Evolutionary conservation across 495 filamentous ascomycete genomes (phyloP), one percentile per base, ranked within the genome.

Genomic region (Penicillium argentinense): DNA sequence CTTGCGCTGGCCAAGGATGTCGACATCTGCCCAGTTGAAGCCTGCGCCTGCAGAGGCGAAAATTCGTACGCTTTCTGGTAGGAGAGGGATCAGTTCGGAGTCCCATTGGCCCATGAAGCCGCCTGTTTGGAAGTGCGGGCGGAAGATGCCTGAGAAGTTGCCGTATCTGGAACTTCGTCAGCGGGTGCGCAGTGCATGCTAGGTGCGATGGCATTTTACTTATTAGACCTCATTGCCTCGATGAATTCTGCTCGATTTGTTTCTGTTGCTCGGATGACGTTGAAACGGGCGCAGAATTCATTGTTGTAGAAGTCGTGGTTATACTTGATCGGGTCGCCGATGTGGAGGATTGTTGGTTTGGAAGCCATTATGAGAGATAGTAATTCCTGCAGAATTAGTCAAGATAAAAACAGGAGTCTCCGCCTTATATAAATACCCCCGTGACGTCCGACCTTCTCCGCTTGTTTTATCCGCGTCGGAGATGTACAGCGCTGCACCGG

Each of bases 1-100:
- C 28, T 78, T 78, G 12, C 22, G 42, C 17, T 62, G 42, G 51
- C 45, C 84, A 47, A 88, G 55, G 9, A 78, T 49, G 54, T 81
- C 71, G n/a, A 79, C 80, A 53, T 89, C 84, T 12, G 80, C 84
- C 83, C 84, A 86, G 62, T 88, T 83, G 48, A 81, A 87, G 11
- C 83, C 84, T 2, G 85, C 80, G 4, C 83, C 85, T 6, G 85
- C 83, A 33, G 78, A 82, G 12, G 84, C 83, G 62, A 84, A 87
- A 6, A 87, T 79, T 54, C 75, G 79, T 47, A 84, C 77, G 21
- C 74, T 78, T 14, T 69, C 43, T 1, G 85, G 85, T n/a, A 89
- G 69, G 14, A 84, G 57, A 4, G 66, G 55, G 27, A 89, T 83
- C 18, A 88, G 64, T 57, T 88, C 84, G 30, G 67, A 60, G 54